Base-by-base conservation (phyloP, 805 yeast species). In the Aciculoconidium aculeatum region DNA sequence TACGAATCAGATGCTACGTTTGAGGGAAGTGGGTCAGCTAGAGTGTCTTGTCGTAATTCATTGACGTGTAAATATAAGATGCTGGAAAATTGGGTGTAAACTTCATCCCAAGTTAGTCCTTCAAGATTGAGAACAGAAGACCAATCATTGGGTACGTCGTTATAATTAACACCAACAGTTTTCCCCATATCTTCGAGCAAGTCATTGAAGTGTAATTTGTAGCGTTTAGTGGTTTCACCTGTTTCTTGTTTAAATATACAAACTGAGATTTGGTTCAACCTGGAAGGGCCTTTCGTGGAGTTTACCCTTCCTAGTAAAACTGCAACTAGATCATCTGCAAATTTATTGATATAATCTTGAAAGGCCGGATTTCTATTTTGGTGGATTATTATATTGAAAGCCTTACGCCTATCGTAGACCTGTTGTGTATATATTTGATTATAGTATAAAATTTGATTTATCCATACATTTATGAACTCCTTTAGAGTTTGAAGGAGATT, bases 361-460 rank as follows among this genome's bases (percentile, higher is more conserved):
- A 76, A 58, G 7, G 55, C 57, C 0, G 76, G 75, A 24, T 69
- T 72, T 23, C 76, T 50, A 34, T 59, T 55, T 31, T 59, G 61
- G 36, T 56, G 51, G 4, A 65, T 59, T 1, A 68, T 53, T n/a
- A 58, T 34, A 25, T 66, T 67, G 40, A 70, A 70, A 17, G 66
- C 57, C 14, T 63, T 59, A 3, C 55, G 53, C 8, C 47, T 45
- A 13, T 53, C 58, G 44, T 71, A 82, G 0, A 78, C 60, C 28
- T 59, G 66, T 1, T 34, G 42, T 0, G 79, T 79, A 41, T 81
- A 81, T 0, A 81, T 51, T 1, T 53, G 46, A 26, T 76, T 64
- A 28, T 67, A 53, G 46, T 70, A 77, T 27, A 79, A 50, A 1
- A 79, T 58, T 23, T 73, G 73, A 35, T 78, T 79, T 7, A 72